Evolutionary conservation across 1,284 basidiomycete genomes (phyloP).

Genomic region (Leccinum huronense): DNA sequence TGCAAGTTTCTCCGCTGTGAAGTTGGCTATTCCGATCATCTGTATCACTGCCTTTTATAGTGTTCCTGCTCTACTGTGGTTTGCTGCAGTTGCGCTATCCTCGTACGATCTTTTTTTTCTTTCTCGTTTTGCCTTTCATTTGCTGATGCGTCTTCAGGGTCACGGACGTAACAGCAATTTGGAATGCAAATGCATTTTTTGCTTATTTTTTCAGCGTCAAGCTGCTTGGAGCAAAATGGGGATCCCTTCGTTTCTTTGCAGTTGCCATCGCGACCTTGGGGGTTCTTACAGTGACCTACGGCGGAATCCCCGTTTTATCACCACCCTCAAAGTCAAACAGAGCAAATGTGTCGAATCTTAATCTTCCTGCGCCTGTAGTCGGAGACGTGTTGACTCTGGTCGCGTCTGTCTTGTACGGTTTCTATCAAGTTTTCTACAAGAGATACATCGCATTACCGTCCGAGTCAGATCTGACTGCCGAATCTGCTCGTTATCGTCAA

Average conservation of each 20-base stretch:
- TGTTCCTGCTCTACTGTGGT: conserved; percentile 69
- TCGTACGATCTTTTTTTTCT: conserved; percentile 51
- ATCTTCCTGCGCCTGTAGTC: conserved; percentile 56
- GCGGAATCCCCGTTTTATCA: conserved; percentile 47
- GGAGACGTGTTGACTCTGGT: conserved; percentile 71
- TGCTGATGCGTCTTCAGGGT: conserved; percentile 45
- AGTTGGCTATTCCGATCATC: conserved; percentile 46
- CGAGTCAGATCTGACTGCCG: conserved; percentile 49
- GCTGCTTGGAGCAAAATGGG: conserved; percentile 59
- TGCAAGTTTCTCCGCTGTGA: conserved; percentile 43
- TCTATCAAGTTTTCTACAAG: conserved; percentile 84
- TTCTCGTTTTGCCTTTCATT: conserved; percentile 10
- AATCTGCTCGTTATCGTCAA: conserved; percentile 43
- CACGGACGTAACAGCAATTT: conserved; percentile 78
- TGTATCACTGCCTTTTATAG: conserved; percentile 59
- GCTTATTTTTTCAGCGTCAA: conserved; percentile 72
- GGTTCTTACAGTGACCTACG: conserved; percentile 73
- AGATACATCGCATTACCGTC: conserved; percentile 65
- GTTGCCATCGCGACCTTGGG: conserved; percentile 76
- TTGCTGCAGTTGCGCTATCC: conserved; percentile 63
- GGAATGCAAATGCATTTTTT: conserved; percentile 85
- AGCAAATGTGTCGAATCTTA: conserved; percentile 13
- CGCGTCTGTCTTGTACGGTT: conserved; percentile 61
- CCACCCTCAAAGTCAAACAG: conserved; percentile 22
- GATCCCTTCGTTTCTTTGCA: conserved; percentile 58